Percentiles rank a stretch among this genome's conserved stretches.
These are phyloP conservation scores for Forsythia viridissima DNA, from an alignment of 257 asterid genomes.

Conservation along the genomic window DNA sequence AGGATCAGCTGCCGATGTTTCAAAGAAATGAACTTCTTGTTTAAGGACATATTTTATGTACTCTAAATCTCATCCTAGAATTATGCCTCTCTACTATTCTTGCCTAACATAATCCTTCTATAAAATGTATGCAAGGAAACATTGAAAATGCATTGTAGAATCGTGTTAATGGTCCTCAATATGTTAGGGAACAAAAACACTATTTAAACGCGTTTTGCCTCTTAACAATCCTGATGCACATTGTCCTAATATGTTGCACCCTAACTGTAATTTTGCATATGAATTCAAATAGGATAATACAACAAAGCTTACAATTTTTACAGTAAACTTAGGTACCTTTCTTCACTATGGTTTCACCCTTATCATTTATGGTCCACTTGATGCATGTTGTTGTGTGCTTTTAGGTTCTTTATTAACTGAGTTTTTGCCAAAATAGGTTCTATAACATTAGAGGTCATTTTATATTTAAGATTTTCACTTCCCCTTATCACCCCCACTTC, in stretches of 20 bases:
- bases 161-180: background rate
- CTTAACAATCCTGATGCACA: background rate
- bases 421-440: background rate
- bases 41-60: too few relatives aligned
- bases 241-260: background rate
- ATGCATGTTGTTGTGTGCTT: background rate
- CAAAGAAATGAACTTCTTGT: too few relatives aligned
- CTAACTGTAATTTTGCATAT: too few relatives aligned
- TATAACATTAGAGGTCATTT: too few relatives aligned
- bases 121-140: too few relatives aligned
- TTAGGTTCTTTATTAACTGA: background rate
- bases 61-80: too few relatives aligned
- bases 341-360: background rate
- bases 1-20: too few relatives aligned
- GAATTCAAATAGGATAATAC: background rate
- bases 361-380: background rate
- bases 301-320: background rate
- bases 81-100: too few relatives aligned
- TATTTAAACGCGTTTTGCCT: background rate
- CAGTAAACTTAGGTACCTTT: conserved; percentile 11
- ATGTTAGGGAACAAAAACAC: background rate
- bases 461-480: too few relatives aligned
- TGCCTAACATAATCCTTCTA: too few relatives aligned
- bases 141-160: too few relatives aligned
- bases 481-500: too few relatives aligned